Evolutionary conservation across 257 asterid genomes (phyloP).

Genomic region (Haberlea rhodopensis): DNA sequence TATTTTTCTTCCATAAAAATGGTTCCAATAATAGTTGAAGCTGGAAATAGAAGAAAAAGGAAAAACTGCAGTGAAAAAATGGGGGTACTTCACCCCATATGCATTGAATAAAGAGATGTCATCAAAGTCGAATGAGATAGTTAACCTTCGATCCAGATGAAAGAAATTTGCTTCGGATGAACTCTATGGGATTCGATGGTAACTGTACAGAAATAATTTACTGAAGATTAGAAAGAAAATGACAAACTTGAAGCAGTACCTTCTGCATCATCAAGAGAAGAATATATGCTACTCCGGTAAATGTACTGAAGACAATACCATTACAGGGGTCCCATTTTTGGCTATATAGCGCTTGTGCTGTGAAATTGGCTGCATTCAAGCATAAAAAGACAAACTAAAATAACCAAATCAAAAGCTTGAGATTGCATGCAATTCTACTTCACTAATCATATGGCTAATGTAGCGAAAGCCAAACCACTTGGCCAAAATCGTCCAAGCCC

Average conservation of each 20-base stretch:
- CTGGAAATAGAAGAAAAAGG: slow-evolving; percentile 41
- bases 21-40: slow-evolving; percentile 81
- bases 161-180: slow-evolving; percentile 70
- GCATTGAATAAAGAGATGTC: slow-evolving; percentile 16
- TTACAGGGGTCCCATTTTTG: slow-evolving; percentile 64
- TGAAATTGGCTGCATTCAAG: slow-evolving; percentile 71
- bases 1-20: slow-evolving; percentile 67
- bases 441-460: slow-evolving; percentile 5
- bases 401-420: slow-evolving; percentile 9
- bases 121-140: slow-evolving; percentile 21
- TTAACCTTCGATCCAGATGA: slow-evolving; percentile 74
- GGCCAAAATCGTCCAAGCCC: slow-evolving; percentile 7
- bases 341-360: slow-evolving; percentile 84
- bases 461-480: slow-evolving; percentile 1
- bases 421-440: slow-evolving; percentile 6
- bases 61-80: background rate
- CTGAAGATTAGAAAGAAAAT: slow-evolving; percentile 20
- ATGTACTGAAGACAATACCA: slow-evolving; percentile 48
- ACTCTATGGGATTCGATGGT: slow-evolving; percentile 73
- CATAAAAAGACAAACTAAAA: slow-evolving; percentile 9
- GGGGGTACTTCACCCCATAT: background rate
- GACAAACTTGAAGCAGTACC: slow-evolving; percentile 16
- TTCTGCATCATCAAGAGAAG: slow-evolving; percentile 16
- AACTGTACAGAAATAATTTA: slow-evolving; percentile 48
- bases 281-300: slow-evolving; percentile 13